Percentiles rank a stretch among this genome's conserved stretches.
Conservation (phyloP, 202 grass and related monocot species). For the Sporobolus alterniflorus region DNA sequence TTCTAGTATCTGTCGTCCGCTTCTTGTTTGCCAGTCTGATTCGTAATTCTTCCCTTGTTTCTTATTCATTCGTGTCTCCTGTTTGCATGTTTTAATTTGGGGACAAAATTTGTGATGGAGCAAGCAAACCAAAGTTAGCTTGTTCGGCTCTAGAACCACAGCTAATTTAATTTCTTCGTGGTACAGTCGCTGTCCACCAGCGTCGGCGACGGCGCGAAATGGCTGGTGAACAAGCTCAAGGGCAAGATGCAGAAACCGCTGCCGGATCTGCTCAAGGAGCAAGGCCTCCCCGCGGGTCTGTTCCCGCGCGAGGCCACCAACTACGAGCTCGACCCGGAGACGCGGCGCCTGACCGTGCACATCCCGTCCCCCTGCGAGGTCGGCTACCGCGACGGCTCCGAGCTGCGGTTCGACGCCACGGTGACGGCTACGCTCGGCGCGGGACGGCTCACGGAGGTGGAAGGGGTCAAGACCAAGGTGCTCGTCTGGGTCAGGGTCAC, state of each 20-base stretch:
- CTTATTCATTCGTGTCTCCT: not conserved
- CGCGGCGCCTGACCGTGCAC: slow-evolving; percentile 77
- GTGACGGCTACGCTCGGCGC: slow-evolving; percentile 65
- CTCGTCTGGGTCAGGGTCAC: slow-evolving; percentile 86
- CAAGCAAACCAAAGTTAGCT: not conserved
- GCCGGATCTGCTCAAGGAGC: slow-evolving; percentile 73
- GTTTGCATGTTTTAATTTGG: not conserved
- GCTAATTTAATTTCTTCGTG: too few species aligned
- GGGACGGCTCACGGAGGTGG: slow-evolving; percentile 62
- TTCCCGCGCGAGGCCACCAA: slow-evolving; percentile 88
- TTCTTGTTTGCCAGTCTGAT: not conserved
- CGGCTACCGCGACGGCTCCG: slow-evolving; percentile 79
- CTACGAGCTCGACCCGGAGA: slow-evolving; percentile 81
- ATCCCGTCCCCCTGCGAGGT: slow-evolving; percentile 89
- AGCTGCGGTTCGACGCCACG: slow-evolving; percentile 75
- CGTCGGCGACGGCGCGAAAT: slow-evolving; percentile 80
- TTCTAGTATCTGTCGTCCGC: not conserved
- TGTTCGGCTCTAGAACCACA: not conserved
- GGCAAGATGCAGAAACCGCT: slow-evolving; percentile 97
- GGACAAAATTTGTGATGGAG: not conserved
- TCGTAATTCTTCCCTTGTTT: not conserved
- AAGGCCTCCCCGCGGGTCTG: slow-evolving; percentile 76
- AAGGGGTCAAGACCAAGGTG: slow-evolving; percentile 95
- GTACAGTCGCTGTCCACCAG: slow-evolving; percentile 83
- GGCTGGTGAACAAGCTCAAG: slow-evolving; percentile 97